These are phyloP conservation scores for Leishmania aethiopica DNA, from an alignment of 208 protist species.

Conservation along the genomic window DNA sequence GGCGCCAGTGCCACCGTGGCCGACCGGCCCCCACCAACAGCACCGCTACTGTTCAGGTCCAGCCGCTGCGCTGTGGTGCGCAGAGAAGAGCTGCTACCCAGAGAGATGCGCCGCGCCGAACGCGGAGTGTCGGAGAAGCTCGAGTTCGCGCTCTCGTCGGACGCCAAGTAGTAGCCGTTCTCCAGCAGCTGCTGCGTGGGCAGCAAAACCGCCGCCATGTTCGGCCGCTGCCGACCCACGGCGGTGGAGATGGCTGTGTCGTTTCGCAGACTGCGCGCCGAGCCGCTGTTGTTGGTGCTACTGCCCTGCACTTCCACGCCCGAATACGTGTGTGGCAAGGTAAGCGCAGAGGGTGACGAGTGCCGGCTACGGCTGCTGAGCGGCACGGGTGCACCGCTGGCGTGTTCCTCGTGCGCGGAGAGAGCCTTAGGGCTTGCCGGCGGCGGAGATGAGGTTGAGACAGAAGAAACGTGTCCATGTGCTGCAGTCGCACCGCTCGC, in stretches of 20 bases:
- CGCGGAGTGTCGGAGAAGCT: constrained; percentile 51
- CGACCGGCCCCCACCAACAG: neutral
- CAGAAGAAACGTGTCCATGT: neutral
- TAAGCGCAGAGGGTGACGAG: neutral
- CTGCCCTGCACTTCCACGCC: neutral
- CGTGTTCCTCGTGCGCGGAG: neutral
- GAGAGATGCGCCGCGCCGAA: constrained; percentile 23
- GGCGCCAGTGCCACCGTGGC: neutral
- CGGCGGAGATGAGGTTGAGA: neutral
- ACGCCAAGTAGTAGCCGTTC: constrained; percentile 30
- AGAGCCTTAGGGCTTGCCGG: neutral
- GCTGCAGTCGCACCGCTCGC: neutral
- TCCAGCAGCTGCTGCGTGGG: constrained; percentile 27
- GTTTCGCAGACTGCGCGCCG: neutral
- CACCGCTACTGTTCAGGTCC: constrained; percentile 16
- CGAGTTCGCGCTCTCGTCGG: constrained; percentile 49
- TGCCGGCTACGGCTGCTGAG: neutral
- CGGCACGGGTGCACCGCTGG: neutral
- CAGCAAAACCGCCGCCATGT: constrained; percentile 1
- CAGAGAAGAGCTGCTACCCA: constrained; percentile 7
- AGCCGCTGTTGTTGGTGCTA: constrained; percentile 11
- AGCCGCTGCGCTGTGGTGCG: constrained; percentile 6
- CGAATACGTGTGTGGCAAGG: neutral
- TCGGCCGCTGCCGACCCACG: neutral
- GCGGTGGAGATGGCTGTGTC: neutral